Percentiles rank a stretch among this genome's conserved stretches.
Conservation (phyloP, 2,329 filamentous ascomycete species). For the Ceratocystis ficicola region DNA sequence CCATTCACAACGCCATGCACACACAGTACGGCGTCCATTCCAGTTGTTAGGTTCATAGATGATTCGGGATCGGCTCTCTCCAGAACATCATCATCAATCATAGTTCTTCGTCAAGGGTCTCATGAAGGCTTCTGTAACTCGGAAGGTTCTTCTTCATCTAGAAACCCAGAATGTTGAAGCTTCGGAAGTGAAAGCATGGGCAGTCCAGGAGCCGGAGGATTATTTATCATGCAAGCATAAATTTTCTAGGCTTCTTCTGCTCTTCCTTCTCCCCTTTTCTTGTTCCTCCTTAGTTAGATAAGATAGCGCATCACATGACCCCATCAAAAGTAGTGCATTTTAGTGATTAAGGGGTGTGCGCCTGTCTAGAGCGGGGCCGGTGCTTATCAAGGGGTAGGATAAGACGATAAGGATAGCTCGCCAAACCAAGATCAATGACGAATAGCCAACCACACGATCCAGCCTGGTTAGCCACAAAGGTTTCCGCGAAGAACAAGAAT, state of each 20-base stretch:
- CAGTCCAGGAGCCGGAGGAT: not conserved
- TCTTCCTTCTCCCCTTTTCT: not conserved
- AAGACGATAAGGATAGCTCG: not conserved
- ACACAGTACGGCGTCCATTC: too few species aligned
- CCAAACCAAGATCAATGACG: not conserved
- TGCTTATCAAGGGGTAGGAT: slow-evolving; percentile 8
- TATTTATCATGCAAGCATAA: not conserved
- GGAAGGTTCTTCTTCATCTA: not conserved
- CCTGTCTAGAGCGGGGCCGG: not conserved
- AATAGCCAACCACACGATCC: not conserved
- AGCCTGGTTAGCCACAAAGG: not conserved
- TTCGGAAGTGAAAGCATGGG: not conserved
- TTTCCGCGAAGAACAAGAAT: not conserved
- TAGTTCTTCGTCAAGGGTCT: too few species aligned
- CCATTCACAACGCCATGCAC: too few species aligned
- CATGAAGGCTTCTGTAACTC: not conserved
- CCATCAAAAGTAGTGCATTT: not conserved
- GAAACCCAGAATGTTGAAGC: not conserved
- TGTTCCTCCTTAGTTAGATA: too few species aligned
- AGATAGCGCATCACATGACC: not conserved
- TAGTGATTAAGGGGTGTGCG: not conserved
- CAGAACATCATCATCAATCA: too few species aligned
- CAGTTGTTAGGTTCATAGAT: too few species aligned
- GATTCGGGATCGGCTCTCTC: too few species aligned
- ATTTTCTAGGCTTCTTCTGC: not conserved